A percentile compares a stretch with the other conserved stretches of the same genome.
Conservation (phyloP, 2,329 filamentous ascomycete genomes). For the Xylaria sp. region DNA sequence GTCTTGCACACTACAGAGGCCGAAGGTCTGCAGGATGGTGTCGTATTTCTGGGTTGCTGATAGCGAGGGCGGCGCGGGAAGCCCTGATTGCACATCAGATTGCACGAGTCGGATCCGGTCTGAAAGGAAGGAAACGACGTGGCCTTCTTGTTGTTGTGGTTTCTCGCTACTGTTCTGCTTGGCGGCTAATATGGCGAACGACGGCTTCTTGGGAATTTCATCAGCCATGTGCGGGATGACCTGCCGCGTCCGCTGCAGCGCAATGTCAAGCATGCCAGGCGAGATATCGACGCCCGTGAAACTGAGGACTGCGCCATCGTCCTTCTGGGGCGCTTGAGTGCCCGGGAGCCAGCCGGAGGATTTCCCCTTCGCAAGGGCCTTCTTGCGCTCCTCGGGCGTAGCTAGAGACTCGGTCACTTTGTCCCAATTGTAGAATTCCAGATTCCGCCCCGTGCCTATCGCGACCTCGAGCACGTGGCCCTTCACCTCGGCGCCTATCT, state of each 20-base stretch:
- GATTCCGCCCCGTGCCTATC: slow-evolving; percentile 71
- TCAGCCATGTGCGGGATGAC: slow-evolving; percentile 54
- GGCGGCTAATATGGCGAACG: slow-evolving; percentile 44
- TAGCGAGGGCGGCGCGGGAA: slow-evolving; percentile 55
- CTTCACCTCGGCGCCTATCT: slow-evolving; percentile 59
- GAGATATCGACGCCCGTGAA: slow-evolving; percentile 73
- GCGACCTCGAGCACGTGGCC: slow-evolving; percentile 72
- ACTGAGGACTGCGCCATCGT: slow-evolving; percentile 56
- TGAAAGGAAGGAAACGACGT: slow-evolving; percentile 52
- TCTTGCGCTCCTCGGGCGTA: slow-evolving; percentile 38
- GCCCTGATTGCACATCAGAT: slow-evolving; percentile 59
- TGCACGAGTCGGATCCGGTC: slow-evolving; percentile 60
- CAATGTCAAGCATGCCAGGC: slow-evolving; percentile 68
- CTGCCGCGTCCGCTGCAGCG: slow-evolving; percentile 62
- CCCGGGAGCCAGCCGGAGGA: slow-evolving; percentile 22
- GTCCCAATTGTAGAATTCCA: slow-evolving; percentile 69
- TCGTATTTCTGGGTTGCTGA: slow-evolving; percentile 63
- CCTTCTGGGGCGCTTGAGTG: background rate
- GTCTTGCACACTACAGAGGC: slow-evolving; percentile 70
- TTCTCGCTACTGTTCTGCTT: slow-evolving; percentile 22
- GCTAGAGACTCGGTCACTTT: slow-evolving; percentile 39
- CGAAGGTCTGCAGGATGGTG: slow-evolving; percentile 72
- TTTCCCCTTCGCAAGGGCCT: slow-evolving; percentile 21
- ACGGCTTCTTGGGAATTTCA: slow-evolving; percentile 53
- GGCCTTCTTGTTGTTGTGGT: slow-evolving; percentile 23